These are phyloP conservation scores for Vicia faba DNA, from an alignment of 306 rosid genomes.

Conservation along the genomic window DNA sequence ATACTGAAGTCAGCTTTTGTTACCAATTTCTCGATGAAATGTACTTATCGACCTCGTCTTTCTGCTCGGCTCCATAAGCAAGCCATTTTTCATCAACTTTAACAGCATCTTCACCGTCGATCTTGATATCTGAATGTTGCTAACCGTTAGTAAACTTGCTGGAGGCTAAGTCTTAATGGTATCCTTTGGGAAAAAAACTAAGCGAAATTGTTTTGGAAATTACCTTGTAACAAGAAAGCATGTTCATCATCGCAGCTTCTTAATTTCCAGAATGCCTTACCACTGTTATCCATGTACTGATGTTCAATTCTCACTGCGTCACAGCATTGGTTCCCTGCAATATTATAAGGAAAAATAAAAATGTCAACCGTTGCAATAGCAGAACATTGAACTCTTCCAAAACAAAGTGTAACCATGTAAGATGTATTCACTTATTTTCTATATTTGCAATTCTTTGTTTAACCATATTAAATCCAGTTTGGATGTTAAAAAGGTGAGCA, in stretches of 20 bases:
- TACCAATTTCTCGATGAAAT: conserved; percentile 37
- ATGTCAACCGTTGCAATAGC: neutral
- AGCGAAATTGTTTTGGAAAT: conserved; percentile 5
- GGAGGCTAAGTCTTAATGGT: conserved; percentile 5
- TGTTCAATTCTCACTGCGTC: conserved; percentile 41
- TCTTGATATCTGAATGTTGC: conserved; percentile 34
- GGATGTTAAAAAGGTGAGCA: too few relatives aligned
- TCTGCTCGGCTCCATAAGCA: conserved; percentile 41
- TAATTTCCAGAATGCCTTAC: conserved; percentile 44
- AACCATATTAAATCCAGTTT: too few relatives aligned
- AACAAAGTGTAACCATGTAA: neutral
- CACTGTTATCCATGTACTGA: conserved; percentile 28
- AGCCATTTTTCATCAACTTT: conserved; percentile 39
- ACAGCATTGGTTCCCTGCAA: conserved; percentile 34
- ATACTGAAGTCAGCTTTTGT: neutral
- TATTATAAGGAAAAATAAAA: neutral
- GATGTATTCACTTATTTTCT: too few relatives aligned
- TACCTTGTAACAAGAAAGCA: conserved; percentile 50
- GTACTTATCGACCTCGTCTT: conserved; percentile 34
- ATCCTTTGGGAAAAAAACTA: neutral
- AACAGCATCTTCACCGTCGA: conserved; percentile 5
- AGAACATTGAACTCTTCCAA: conserved; percentile 1
- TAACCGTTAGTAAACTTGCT: conserved; percentile 19
- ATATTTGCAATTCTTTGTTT: too few relatives aligned
- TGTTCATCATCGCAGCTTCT: conserved; percentile 29